These are phyloP conservation scores for Tritrichomonas foetus DNA, from an alignment of 208 protist genomes.

Conservation along the genomic window DNA sequence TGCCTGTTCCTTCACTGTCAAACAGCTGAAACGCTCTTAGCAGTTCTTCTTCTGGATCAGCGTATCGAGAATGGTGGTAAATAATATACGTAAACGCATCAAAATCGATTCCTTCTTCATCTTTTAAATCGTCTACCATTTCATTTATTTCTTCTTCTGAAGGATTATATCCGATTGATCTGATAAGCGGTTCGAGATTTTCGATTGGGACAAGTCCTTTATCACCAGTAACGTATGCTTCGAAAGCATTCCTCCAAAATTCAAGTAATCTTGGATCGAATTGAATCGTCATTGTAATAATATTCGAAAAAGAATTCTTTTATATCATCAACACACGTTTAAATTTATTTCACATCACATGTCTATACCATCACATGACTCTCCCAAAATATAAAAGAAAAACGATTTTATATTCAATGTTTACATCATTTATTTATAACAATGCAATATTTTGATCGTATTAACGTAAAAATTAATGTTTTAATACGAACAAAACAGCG, in stretches of 20 bases:
- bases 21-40: neutral
- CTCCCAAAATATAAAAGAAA: no score
- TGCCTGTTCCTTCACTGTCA: neutral
- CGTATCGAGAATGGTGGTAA: neutral
- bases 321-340: no score
- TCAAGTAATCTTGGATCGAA: no score
- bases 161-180: conserved; percentile 91
- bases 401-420: no score
- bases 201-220: neutral
- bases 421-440: no score
- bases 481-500: no score
- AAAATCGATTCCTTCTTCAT: conserved; percentile 53
- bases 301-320: no score
- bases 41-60: neutral
- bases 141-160: conserved; percentile 79
- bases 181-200: neutral
- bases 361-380: no score
- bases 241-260: neutral
- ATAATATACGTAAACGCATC: neutral
- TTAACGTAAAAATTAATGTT: no score
- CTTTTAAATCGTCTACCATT: conserved; percentile 72
- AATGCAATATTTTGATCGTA: no score
- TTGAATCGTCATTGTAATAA: no score
- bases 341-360: no score
- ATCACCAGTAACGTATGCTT: neutral